phyloP scores from a whole-genome alignment of 192 early-diverging fungal genomes.

The Coemansia sp. region DNA sequence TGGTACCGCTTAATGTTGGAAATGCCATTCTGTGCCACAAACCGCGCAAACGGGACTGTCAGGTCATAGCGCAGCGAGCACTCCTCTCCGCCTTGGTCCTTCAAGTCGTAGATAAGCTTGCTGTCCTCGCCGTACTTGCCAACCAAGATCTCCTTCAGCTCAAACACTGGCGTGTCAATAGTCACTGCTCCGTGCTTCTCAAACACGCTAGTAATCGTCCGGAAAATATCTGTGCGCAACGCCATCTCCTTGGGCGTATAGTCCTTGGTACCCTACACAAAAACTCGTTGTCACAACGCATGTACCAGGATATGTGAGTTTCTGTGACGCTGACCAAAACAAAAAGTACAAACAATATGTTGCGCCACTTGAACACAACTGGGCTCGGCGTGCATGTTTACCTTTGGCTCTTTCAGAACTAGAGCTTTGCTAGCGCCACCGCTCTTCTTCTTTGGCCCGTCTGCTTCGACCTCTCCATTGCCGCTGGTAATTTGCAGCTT shows the following conservation, averaged over 20 bases:
- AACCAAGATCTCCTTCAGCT: constrained; percentile 83
- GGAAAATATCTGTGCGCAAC: constrained; percentile 89
- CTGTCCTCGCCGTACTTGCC: constrained; percentile 84
- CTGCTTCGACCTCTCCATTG: constrained; percentile 24
- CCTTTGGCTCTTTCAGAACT: constrained; percentile 76
- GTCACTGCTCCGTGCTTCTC: constrained; percentile 97
- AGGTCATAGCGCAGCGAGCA: constrained; percentile 96
- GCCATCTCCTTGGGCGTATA: constrained; percentile 97
- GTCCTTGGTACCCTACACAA: constrained; percentile 83
- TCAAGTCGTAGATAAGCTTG: constrained; percentile 97
- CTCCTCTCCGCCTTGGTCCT: constrained; percentile 95
- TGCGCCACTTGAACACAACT: constrained; percentile 6
- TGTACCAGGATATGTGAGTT: constrained; percentile 2
- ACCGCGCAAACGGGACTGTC: constrained; percentile 97
- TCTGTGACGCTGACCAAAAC: neutral
- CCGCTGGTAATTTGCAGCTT: constrained; percentile 49
- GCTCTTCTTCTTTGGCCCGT: constrained; percentile 20
- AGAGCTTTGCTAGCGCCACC: constrained; percentile 44
- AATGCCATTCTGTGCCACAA: constrained; percentile 88
- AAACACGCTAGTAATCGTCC: constrained; percentile 83
- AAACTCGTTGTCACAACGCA: constrained; percentile 20
- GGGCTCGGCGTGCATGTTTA: constrained; percentile 1
- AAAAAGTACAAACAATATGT: neutral
- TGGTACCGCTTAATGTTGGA: constrained; percentile 95
- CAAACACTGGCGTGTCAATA: constrained; percentile 98